These are phyloP conservation scores for Stagonosporopsis tanaceti DNA, from an alignment of 2,329 filamentous ascomycete genomes.

Conservation along the genomic window DNA sequence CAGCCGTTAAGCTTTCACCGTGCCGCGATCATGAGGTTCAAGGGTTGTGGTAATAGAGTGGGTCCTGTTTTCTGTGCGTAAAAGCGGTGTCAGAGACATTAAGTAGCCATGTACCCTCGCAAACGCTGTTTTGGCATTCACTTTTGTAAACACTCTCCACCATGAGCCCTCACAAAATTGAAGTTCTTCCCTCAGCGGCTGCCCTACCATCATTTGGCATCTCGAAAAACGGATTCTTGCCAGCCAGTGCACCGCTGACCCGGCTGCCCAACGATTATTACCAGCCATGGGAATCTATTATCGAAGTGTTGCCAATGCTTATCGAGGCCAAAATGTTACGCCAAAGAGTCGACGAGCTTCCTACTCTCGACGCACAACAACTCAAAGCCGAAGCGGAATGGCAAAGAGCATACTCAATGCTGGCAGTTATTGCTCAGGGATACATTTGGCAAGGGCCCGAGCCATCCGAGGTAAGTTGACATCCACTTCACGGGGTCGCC, in stretches of 20 bases:
- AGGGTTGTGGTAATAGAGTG: constrained; percentile 10
- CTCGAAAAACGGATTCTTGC: constrained; percentile 81
- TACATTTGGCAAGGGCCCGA: constrained; percentile 81
- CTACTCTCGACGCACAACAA: constrained; percentile 75
- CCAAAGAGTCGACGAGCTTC: constrained; percentile 74
- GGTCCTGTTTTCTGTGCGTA: constrained; percentile 18
- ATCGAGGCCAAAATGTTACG: constrained; percentile 79
- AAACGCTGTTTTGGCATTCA: background rate
- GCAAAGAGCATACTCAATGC: constrained; percentile 77
- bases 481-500: background rate
- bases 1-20: constrained; percentile 7
- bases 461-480: constrained; percentile 68
- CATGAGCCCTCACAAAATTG: constrained; percentile 42
- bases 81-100: constrained; percentile 30
- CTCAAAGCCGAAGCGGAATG: constrained; percentile 82
- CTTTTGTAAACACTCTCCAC: constrained; percentile 5
- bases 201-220: constrained; percentile 77
- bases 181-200: constrained; percentile 32
- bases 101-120: constrained; percentile 14
- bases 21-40: constrained; percentile 19
- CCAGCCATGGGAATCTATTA: constrained; percentile 84
- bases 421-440: constrained; percentile 76
- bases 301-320: constrained; percentile 76
- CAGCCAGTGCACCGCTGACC: constrained; percentile 74
- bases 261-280: constrained; percentile 83